Evolutionary conservation across 257 asterid species (phyloP), one percentile per base, ranked within the genome.

Genomic region (Solanum etuberosum): DNA sequence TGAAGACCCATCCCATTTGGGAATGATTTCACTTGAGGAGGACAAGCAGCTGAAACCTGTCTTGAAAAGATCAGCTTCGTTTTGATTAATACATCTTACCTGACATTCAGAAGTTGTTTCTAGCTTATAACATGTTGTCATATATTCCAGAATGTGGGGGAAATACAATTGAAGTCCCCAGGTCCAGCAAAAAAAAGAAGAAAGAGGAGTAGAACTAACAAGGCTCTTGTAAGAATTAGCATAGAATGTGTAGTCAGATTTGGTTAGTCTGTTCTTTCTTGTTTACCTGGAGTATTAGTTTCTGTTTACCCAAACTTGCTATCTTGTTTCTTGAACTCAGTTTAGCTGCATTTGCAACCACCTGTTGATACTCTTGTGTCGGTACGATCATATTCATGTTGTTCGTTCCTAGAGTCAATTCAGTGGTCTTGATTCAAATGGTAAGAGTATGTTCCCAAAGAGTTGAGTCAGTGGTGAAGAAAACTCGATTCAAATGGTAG

Each of bases 1-100:
- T 15, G 95, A 93, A 86, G 96, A 93, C 72, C 96, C 96, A 87
- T 92, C 96, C 15, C 95, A 92, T 90, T 85, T 93, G 86, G 94
- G 96, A 18, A 93, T 93, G 95, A 59, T 93, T 85, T 86, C 95
- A 23, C 91, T 89, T 10, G 96, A 93, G 88, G 96, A 92, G 71
- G 95, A 93, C 89, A 92, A 71, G 89, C 95, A 92, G 76, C 77
- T 91, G 88, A 92, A 92, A 57, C 94, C 95, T 6, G 90, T 90
- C 34, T 84, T 93, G 90, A 92, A 77, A 83, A 88, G 96, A 90
- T 93, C 96, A 5, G 78, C 93, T 59, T 93, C 96, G 9, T 92
- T 71, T 71, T 86, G 87, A 85, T 71, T 20, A 15, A 4, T 80
- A 80, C 37, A 46, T 80, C 61, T 38, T 46, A 74, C 51, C 32